Base-by-base conservation (phyloP, 805 yeast species). In the Candida wancherniae region DNA sequence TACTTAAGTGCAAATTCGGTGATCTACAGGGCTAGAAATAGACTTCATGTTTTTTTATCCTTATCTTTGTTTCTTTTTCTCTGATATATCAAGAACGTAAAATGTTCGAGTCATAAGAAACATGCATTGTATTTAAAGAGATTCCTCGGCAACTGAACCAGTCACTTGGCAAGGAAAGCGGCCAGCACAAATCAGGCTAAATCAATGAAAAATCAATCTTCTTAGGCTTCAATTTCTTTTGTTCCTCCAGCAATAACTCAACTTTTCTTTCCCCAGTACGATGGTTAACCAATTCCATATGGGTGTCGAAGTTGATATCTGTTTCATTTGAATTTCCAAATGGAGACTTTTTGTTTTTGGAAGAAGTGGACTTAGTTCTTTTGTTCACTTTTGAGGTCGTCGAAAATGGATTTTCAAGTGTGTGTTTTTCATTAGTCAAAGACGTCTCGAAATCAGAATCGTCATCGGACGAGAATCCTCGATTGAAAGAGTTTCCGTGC, bases 221-320 rank as follows among this genome's bases (percentile, higher is more conserved):
- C 31, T 52, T 64, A 0, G 75, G 75, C 43, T 58, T 61, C 23
- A 66, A 50, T 5, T 45, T 45, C 26, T 51, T 45, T 27, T 66
- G 62, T 7, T 37, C 40, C 10, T 51, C 53, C 14, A 57, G 50
- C 22, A 67, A 39, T 19, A 46, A 42, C 27, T 49, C 45, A 7
- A 53, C 45, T 5, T 53, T 45, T 16, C 53, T 54, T 34, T 65
- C 53, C 3, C 73, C 74, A 0, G 71, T 67, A 30, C 58, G 59
- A 35, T 55, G 60, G 45, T 68, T 59, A 19, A 67, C 42, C 36
- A 58, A 47, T 38, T 69, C 73, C 30, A 63, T 50, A 28, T 61
- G 64, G 10, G 59, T 50, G 13, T 57, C 59, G 36, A 56, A 63
- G 30, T 58, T 55, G n/a, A 28, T 50, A 24, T 15, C 16, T 3